Evolutionary conservation across 306 rosid genomes (phyloP).

Genomic region (Prunus persica): Prunus_persica_NCBIv2 NC_034009.1:9090501-9091000

Average conservation of each 20-base stretch:
- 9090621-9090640: not conserved
- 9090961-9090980: not conserved
- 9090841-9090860: conserved; percentile 66
- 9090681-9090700: not conserved
- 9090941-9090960: too few species aligned
- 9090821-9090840: conserved; percentile 81
- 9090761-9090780: conserved; percentile 95
- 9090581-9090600: not conserved
- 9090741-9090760: conserved; percentile 92
- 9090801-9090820: conserved; percentile 79
- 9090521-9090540: conserved; percentile 75
- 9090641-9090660: not conserved
- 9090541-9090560: conserved; percentile 82
- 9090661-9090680: not conserved
- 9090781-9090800: conserved; percentile 96
- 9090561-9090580: not conserved
- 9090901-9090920: not conserved
- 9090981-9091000: conserved; percentile 3
- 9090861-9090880: conserved; percentile 76
- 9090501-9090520: conserved; percentile 91
- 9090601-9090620: conserved; percentile 16
- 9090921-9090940: not conserved
- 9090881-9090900: conserved; percentile 29
- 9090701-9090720: not conserved
- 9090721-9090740: conserved; percentile 38